Base-by-base conservation (phyloP, 495 filamentous ascomycete species). In the Penicillium alfredii region DNA sequence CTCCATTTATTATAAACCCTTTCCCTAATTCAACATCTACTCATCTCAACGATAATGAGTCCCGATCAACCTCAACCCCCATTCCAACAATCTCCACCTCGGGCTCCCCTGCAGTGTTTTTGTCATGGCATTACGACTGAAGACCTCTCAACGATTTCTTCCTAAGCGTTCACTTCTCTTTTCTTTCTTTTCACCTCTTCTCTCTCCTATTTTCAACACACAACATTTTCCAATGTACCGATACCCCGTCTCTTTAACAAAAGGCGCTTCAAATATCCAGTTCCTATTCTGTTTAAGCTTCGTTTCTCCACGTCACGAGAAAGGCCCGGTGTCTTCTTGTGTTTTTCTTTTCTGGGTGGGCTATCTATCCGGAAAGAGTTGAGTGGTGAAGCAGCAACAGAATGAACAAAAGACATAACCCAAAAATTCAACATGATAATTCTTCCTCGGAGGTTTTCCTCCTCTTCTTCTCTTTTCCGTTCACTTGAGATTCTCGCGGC, bases 111-210 rank as follows among this genome's bases (percentile, higher is more conserved):
- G 60, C 54, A 60, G 63, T 57, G 58, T n/a, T n/a, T n/a, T n/a
- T 60, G 59, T 66, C 53, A 68, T 56, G 64, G 62, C 62, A 60
- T 60, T 54, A 68, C 53, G 64, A 66, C 47, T 60, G 64, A 68
- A 66, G 62, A 66, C 58, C 55, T 66, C 64, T 68, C 64, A 68
- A 68, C 64, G 64, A 68, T 60, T 68, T 66, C 61, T 66, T 66
- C 64, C 53, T 57, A 52, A 63, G 60, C 61, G 61, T 62, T 61
- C 38, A 45, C 27, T 29, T 2, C 23, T 25, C 23, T 42, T 36
- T 53, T 51, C 49, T 53, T 50, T n/a, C n/a, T n/a, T n/a, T n/a
- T n/a, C n/a, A n/a, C n/a, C n/a, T n/a, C n/a, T n/a, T n/a, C n/a
- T n/a, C n/a, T n/a, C n/a, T n/a, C n/a, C n/a, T 45, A 40, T 59